Conservation (phyloP, 768 basidiomycete genomes). For the Hygrocybe punicea region DNA sequence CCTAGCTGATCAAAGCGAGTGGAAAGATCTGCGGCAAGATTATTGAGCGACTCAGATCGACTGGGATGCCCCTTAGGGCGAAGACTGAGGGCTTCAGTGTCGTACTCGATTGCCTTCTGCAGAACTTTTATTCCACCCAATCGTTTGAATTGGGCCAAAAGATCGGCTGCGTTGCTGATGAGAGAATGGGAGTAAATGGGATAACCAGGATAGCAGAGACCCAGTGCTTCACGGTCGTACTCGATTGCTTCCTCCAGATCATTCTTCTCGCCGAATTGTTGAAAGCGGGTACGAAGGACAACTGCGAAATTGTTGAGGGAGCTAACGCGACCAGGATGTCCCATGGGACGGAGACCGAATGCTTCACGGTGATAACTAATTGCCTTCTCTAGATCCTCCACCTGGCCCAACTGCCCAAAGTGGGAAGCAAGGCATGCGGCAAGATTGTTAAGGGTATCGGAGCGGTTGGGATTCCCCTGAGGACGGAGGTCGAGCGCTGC, state of each 20-base stretch:
- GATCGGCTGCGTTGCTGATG: no score
- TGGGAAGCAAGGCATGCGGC: not conserved
- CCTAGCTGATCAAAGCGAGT: not conserved
- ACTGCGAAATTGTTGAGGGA: not conserved
- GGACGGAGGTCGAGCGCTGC: not conserved
- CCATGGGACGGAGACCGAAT: not conserved
- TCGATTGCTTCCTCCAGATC: not conserved
- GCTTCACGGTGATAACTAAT: not conserved
- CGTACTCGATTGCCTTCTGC: no score
- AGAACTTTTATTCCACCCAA: no score
- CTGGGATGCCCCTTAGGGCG: not conserved
- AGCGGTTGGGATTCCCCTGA: not conserved
- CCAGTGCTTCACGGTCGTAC: not conserved
- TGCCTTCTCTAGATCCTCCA: not conserved
- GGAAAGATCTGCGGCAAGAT: not conserved
- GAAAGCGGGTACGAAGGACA: not conserved
- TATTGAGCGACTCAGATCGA: slow-evolving; percentile 11
- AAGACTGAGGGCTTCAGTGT: no score
- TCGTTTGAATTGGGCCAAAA: no score
- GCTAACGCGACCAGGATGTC: not conserved
- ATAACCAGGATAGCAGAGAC: no score
- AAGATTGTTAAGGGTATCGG: not conserved
- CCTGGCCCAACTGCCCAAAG: not conserved
- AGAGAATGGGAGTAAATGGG: no score
- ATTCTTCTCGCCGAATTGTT: not conserved